Evolutionary conservation across 2,329 filamentous ascomycete genomes (phyloP), one percentile per base, ranked within the genome.

Genomic region (Ascochyta koolunga): DNA sequence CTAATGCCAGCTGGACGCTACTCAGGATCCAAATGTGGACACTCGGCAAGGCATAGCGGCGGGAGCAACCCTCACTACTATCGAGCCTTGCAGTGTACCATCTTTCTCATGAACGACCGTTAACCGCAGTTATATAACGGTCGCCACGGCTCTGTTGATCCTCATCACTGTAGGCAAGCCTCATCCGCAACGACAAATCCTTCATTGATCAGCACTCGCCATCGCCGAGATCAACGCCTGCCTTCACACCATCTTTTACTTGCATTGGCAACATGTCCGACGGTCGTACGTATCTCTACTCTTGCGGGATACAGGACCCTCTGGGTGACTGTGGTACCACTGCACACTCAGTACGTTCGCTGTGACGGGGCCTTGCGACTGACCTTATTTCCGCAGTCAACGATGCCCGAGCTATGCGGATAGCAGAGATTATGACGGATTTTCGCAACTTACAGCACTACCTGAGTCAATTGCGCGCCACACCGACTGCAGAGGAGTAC

Each of bases 341-440:
- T 41, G 29, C 27, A 33, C 11, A 22, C 22, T 42, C 25, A 11
- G 19, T 24, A 32, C 18, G 10, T 21, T 7, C 27, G 35, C 18
- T 18, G 11, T 4, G 19, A 9, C 11, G 6, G 5, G 24, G 15
- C n/a, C 18, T 29, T 32, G 7, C 46, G 54, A 55, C 61, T 69
- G 56, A 68, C 41, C 54, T 19, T 33, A 24, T 35, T 4, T 16
- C 35, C 37, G 36, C 50, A 88, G 85, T 86, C 63, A 88, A 88
- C 67, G 80, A 86, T 68, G 83, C 83, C 54, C 83, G 85, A 66
- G 85, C 85, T 43, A 77, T 87, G 70, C 81, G 85, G 62, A 76
- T 88, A 60, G 78, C 83, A 40, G 85, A 88, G 71, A 80, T 88
- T 67, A 84, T 88, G 76, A 81, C 81, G 59, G 85, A 88, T 74